These are phyloP conservation scores for Fusarium subtropicale DNA, from an alignment of 2,329 filamentous ascomycete species.

Conservation along the genomic window DNA sequence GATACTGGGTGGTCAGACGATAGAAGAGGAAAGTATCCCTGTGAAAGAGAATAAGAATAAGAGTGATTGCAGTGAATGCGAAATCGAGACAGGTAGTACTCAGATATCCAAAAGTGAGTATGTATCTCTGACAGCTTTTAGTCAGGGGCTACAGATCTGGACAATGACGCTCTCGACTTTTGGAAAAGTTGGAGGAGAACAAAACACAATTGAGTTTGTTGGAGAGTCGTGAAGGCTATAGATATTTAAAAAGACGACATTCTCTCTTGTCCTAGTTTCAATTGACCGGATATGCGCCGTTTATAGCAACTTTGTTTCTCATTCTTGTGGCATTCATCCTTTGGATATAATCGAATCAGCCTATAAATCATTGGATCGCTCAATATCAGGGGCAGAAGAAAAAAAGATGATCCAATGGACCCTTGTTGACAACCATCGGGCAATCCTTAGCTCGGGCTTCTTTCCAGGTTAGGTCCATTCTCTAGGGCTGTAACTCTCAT, in stretches of 20 bases:
- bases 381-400: slow-evolving; percentile 24
- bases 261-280: slow-evolving; percentile 12
- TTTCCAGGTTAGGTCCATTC: background rate
- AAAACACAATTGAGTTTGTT: slow-evolving; percentile 17
- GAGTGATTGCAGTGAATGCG: background rate
- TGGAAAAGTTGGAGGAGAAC: background rate
- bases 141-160: slow-evolving; percentile 34
- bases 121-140: slow-evolving; percentile 8
- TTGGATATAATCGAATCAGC: slow-evolving; percentile 27
- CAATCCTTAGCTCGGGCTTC: background rate
- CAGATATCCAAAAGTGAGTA: background rate
- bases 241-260: slow-evolving; percentile 7
- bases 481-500: slow-evolving; percentile 21
- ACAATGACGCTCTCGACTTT: slow-evolving; percentile 39
- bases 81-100: background rate
- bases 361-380: slow-evolving; percentile 29
- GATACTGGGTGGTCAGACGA: background rate
- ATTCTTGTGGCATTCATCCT: slow-evolving; percentile 17
- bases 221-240: slow-evolving; percentile 11
- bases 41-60: slow-evolving; percentile 1
- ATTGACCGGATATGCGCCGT: slow-evolving; percentile 38
- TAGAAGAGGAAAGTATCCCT: background rate
- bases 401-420: slow-evolving; percentile 18
- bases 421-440: slow-evolving; percentile 7
- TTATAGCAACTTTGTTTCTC: slow-evolving; percentile 26